Evolutionary conservation across 306 rosid species (phyloP).

Genomic region (Prinsepia uniflora): DNA sequence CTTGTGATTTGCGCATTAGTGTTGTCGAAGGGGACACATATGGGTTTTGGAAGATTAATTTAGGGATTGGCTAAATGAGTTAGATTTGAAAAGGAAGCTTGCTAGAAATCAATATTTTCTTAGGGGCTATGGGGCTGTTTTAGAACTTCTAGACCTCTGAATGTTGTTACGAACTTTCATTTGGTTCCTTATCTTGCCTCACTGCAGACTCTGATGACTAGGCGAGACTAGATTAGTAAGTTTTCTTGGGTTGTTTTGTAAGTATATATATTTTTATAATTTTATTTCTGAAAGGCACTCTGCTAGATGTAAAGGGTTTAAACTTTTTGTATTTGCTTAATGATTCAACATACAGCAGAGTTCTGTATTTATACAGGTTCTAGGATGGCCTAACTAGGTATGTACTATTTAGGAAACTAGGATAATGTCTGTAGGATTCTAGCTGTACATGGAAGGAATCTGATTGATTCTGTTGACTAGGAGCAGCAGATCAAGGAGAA

Average conservation of each 20-base stretch:
- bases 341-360: too few relatives aligned
- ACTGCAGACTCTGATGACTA: not conserved
- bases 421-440: too few relatives aligned
- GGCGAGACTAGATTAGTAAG: not conserved
- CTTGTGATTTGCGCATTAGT: not conserved
- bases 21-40: not conserved
- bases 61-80: not conserved
- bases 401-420: too few relatives aligned
- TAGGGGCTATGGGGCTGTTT: not conserved
- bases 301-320: too few relatives aligned
- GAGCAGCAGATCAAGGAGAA: too few relatives aligned
- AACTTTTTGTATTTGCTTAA: too few relatives aligned
- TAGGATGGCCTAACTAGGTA: too few relatives aligned
- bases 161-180: not conserved
- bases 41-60: not conserved
- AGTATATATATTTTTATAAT: not conserved
- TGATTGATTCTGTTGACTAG: too few relatives aligned
- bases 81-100: constrained; percentile 1
- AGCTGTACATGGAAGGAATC: too few relatives aligned
- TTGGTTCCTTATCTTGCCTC: not conserved
- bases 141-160: not conserved
- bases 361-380: too few relatives aligned
- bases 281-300: not conserved
- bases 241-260: not conserved
- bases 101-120: not conserved